Evolutionary conservation across 176 grass and related monocot species (phyloP).

Genomic region (Phoenix dactylifera): DNA sequence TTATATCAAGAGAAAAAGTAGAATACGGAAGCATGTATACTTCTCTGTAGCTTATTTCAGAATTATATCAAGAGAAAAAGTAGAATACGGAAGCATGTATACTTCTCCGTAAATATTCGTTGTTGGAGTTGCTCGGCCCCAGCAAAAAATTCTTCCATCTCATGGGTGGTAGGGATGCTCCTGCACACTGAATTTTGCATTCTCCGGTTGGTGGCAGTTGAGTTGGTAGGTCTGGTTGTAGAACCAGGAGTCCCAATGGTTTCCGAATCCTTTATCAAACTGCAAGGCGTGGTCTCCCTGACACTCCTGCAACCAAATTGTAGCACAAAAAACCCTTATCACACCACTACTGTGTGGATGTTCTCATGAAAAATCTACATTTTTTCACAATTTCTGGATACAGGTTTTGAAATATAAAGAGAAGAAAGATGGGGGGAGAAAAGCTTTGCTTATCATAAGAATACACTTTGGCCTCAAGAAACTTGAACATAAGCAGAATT

Average conservation of each 20-base stretch:
- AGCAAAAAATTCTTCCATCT: conserved; percentile 68
- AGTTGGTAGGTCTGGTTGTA: conserved; percentile 37
- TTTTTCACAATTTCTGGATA: too few species aligned
- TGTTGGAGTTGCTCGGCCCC: conserved; percentile 43
- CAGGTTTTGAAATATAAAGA: too few species aligned
- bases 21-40: conserved; percentile 12
- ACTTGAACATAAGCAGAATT: too few species aligned
- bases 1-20: not conserved
- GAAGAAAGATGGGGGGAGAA: not conserved
- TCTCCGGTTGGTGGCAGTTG: conserved; percentile 19
- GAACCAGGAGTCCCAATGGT: conserved; percentile 53
- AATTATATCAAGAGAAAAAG: not conserved
- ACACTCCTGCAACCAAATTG: conserved; percentile 27
- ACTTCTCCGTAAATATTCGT: conserved; percentile 47
- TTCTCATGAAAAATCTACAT: too few species aligned
- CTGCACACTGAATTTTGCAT: conserved; percentile 10
- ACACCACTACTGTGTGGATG: too few species aligned
- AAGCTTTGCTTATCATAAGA: too few species aligned
- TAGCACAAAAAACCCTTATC: not conserved
- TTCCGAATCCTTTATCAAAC: conserved; percentile 50
- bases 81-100: not conserved
- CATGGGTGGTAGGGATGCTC: conserved; percentile 35
- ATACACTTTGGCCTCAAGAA: too few species aligned
- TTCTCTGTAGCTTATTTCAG: conserved; percentile 20
- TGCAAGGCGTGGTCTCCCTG: conserved; percentile 64